Conservation (phyloP, 2,329 filamentous ascomycete species). For the Chaetomium strumarium region DNA sequence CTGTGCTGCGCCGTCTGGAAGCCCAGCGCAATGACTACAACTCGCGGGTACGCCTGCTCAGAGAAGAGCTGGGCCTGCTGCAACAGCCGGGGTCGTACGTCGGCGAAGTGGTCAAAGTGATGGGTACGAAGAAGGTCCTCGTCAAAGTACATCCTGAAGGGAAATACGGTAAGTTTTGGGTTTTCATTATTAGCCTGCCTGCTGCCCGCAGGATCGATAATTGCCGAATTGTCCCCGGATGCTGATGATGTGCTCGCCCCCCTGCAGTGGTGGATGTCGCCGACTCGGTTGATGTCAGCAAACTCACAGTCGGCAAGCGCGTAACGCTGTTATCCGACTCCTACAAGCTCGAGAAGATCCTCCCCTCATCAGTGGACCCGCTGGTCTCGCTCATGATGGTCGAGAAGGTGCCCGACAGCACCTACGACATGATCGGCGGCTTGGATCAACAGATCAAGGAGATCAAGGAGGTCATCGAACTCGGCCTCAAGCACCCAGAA, state of each 20-base stretch:
- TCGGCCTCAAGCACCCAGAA: constrained; percentile 96
- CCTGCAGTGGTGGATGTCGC: constrained; percentile 83
- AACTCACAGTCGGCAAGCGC: constrained; percentile 95
- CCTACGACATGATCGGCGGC: constrained; percentile 99
- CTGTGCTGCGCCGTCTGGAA: constrained; percentile 87
- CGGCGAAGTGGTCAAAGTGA: constrained; percentile 99
- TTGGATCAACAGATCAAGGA: constrained; percentile 99
- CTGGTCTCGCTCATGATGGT: constrained; percentile 99
- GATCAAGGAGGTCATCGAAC: constrained; percentile 99
- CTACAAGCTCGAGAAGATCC: constrained; percentile 98
- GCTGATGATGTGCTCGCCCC: constrained; percentile 1
- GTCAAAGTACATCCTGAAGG: constrained; percentile 99
- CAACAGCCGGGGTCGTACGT: constrained; percentile 98
- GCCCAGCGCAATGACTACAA: constrained; percentile 99
- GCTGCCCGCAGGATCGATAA: not conserved
- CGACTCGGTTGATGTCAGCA: constrained; percentile 87
- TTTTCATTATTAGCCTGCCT: not conserved
- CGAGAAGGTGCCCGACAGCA: constrained; percentile 98
- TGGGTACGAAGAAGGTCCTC: constrained; percentile 98
- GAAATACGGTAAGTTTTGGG: constrained; percentile 77
- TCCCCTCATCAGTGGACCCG: constrained; percentile 95
- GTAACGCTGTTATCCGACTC: constrained; percentile 94
- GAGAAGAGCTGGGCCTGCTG: constrained; percentile 90
- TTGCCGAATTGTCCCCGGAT: not conserved
- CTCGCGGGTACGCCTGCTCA: constrained; percentile 86